Base-by-base conservation (phyloP, 2,329 filamentous ascomycete genomes). In the Lachnellula arida region DNA sequence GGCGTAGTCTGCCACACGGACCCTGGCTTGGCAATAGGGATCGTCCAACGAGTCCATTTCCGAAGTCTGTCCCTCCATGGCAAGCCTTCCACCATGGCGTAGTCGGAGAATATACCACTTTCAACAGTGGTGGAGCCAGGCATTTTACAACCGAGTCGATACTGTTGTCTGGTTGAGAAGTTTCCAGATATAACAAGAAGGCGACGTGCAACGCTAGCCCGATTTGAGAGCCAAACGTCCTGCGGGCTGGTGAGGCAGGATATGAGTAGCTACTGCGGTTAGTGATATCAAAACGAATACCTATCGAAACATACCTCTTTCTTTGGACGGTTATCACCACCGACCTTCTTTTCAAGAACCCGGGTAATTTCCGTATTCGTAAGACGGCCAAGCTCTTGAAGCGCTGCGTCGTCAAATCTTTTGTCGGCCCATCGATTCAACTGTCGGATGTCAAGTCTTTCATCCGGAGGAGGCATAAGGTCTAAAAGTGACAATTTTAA, bases 61-160 rank as follows among this genome's bases (percentile, higher is more conserved):
- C 63, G 59, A n/a, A 67, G 42, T 46, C 56, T 63, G 23, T 69
- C 60, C 12, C 61, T 62, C 69, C 69, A 71, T 15, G 61, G 50
- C 42, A 70, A 56, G 17, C 50, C 60, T 6, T 56, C 49, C n/a
- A 50, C 47, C 11, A 53, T 37, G 46, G 55, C 48, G 52, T 63
- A 63, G 28, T 54, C 47, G 11, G 65, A 37, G 32, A 68, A 66
- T 6, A 32, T 51, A 17, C 60, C 63, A 54, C 32, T 8, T 49
- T 49, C 17, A 47, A 22, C 0, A n/a, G 44, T 4, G 12, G 14
- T 6, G 9, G 19, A 15, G 5, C 51, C 50, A 3, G 23, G 28
- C 5, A 48, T 55, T n/a, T 57, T 55, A 53, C 47, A 62, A 15
- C 47, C 62, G 39, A 68, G 44, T 19, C 58, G 54, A 11, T 57